phyloP scores from a whole-genome alignment of 805 yeast genomes.

The Metschnikowia amazonensis region DNA sequence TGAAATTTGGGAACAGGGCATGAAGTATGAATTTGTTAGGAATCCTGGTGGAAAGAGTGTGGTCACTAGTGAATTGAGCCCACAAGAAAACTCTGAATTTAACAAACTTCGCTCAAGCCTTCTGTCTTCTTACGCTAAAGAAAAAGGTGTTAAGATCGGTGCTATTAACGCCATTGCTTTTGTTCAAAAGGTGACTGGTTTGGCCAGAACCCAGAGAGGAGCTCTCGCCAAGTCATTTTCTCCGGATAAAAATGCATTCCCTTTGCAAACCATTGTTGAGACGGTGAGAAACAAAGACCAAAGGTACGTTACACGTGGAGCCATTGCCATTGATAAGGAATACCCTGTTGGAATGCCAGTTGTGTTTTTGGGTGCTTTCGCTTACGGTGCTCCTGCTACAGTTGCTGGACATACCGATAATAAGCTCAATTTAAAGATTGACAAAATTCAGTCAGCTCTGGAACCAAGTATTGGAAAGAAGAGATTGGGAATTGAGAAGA shows the following conservation, averaged over 20 bases:
- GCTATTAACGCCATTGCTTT: slow-evolving; percentile 55
- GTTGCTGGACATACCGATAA: slow-evolving; percentile 54
- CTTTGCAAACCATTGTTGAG: slow-evolving; percentile 80
- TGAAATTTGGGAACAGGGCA: slow-evolving; percentile 53
- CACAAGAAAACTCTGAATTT: slow-evolving; percentile 46
- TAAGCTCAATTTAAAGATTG: slow-evolving; percentile 49
- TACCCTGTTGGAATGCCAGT: slow-evolving; percentile 71
- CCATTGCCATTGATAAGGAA: slow-evolving; percentile 76
- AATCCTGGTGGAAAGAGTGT: slow-evolving; percentile 22
- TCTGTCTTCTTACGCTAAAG: slow-evolving; percentile 41
- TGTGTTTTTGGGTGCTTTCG: slow-evolving; percentile 78
- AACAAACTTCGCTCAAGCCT: slow-evolving; percentile 38
- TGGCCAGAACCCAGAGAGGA: slow-evolving; percentile 64
- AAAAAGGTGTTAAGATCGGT: slow-evolving; percentile 61
- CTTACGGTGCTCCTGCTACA: slow-evolving; percentile 77
- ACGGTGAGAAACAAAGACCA: slow-evolving; percentile 68
- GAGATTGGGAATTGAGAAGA: slow-evolving; percentile 55
- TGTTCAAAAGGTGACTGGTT: slow-evolving; percentile 75
- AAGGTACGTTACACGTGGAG: slow-evolving; percentile 67
- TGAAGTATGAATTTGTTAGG: slow-evolving; percentile 43
- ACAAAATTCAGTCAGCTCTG: slow-evolving; percentile 32
- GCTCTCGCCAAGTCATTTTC: slow-evolving; percentile 73
- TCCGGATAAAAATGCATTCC: slow-evolving; percentile 50
- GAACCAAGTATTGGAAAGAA: slow-evolving; percentile 67
- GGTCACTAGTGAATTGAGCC: slow-evolving; percentile 33